Evolutionary conservation across 208 protist genomes (phyloP).

Genomic region (Crithidia brevicula): DNA sequence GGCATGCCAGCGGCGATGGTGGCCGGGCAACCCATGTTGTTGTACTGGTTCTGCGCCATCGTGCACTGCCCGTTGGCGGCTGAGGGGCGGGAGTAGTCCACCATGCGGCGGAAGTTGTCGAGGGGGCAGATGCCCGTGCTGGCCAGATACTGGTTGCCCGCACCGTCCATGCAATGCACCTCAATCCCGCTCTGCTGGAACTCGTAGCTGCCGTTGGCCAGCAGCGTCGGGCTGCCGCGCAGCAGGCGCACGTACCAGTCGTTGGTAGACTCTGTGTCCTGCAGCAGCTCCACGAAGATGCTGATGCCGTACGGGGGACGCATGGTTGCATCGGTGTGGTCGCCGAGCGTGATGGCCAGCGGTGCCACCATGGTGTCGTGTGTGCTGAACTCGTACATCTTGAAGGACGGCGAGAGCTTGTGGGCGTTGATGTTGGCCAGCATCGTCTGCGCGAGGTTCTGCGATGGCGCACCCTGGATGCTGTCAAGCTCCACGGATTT

Average conservation of each 20-base stretch:
- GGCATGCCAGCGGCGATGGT: slow-evolving; percentile 16
- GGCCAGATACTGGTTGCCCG: slow-evolving; percentile 31
- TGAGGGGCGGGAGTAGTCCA: slow-evolving; percentile 51
- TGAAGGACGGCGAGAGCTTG: slow-evolving; percentile 38
- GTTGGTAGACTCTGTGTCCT: slow-evolving; percentile 37
- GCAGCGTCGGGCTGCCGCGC: slow-evolving; percentile 41
- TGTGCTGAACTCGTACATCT: slow-evolving; percentile 68
- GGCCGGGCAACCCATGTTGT: slow-evolving; percentile 42
- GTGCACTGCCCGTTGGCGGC: slow-evolving; percentile 33
- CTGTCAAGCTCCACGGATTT: slow-evolving; percentile 23
- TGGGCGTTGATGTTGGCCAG: slow-evolving; percentile 43
- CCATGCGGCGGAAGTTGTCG: slow-evolving; percentile 57
- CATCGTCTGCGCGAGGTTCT: slow-evolving; percentile 48
- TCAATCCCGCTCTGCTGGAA: slow-evolving; percentile 37
- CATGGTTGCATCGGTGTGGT: slow-evolving; percentile 38
- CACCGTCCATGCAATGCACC: slow-evolving; percentile 41
- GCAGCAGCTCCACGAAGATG: slow-evolving; percentile 63
- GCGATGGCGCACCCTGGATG: slow-evolving; percentile 34
- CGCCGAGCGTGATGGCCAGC: slow-evolving; percentile 51
- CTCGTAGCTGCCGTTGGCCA: slow-evolving; percentile 31
- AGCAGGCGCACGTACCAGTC: slow-evolving; percentile 52
- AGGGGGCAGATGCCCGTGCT: slow-evolving; percentile 47
- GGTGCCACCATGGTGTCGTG: slow-evolving; percentile 57
- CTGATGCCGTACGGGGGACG: slow-evolving; percentile 46
- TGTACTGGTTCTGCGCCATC: slow-evolving; percentile 34